These are phyloP conservation scores for Dendryphion nanum DNA, from an alignment of 2,329 filamentous ascomycete genomes.

Conservation along the genomic window DNA sequence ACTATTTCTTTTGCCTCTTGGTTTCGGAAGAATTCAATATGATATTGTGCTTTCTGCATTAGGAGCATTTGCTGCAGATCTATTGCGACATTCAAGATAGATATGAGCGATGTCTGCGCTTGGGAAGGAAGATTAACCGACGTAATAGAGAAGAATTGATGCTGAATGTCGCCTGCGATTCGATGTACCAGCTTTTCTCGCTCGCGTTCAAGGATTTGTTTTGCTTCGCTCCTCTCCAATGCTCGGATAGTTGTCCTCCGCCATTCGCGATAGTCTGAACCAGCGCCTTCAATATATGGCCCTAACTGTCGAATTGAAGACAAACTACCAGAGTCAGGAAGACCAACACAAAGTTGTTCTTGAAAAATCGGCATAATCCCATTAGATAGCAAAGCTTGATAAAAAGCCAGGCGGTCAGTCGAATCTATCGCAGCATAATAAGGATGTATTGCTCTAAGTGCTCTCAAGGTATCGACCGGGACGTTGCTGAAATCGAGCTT, in stretches of 20 bases:
- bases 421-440: slow-evolving; percentile 11
- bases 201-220: slow-evolving; percentile 9
- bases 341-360: slow-evolving; percentile 23
- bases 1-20: slow-evolving; percentile 2
- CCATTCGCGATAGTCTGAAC: slow-evolving; percentile 26
- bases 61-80: slow-evolving; percentile 25
- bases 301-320: slow-evolving; percentile 17
- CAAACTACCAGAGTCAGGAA: slow-evolving; percentile 21
- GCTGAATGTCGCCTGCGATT: slow-evolving; percentile 17
- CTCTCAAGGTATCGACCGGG: slow-evolving; percentile 13
- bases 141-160: slow-evolving; percentile 23
- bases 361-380: slow-evolving; percentile 28
- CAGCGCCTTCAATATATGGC: slow-evolving; percentile 13
- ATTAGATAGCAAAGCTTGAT: slow-evolving; percentile 29
- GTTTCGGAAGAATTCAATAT: slow-evolving; percentile 21
- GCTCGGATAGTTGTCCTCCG: slow-evolving; percentile 27
- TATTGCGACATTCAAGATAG: slow-evolving; percentile 23
- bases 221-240: slow-evolving; percentile 17
- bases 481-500: slow-evolving; percentile 45
- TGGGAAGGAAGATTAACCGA: slow-evolving; percentile 13
- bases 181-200: slow-evolving; percentile 14
- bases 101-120: slow-evolving; percentile 17
- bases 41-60: slow-evolving; percentile 32
- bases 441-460: slow-evolving; percentile 17
- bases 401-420: slow-evolving; percentile 29